Conservation (phyloP, 2,329 filamentous ascomycete species). For the Trichoderma sp. region DNA sequence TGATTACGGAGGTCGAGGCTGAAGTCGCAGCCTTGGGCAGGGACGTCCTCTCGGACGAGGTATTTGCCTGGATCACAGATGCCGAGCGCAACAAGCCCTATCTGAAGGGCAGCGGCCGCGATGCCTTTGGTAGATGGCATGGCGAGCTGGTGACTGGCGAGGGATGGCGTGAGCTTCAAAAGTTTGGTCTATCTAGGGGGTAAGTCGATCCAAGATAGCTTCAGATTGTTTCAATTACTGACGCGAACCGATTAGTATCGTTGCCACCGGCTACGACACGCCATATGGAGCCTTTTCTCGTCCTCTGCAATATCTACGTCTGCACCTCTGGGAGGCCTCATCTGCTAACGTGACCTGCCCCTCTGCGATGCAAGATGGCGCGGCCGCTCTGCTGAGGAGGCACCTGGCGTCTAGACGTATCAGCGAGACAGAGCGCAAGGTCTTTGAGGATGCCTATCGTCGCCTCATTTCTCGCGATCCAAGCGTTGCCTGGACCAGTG, state of each 20-base stretch:
- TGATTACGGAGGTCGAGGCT: slow-evolving; percentile 39
- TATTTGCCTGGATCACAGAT: slow-evolving; percentile 59
- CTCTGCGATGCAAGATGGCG: slow-evolving; percentile 64
- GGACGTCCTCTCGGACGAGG: slow-evolving; percentile 50
- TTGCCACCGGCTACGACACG: slow-evolving; percentile 58
- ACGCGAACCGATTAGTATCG: slow-evolving; percentile 37
- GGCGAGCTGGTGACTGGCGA: slow-evolving; percentile 61
- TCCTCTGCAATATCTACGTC: slow-evolving; percentile 55
- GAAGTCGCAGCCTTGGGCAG: slow-evolving; percentile 49
- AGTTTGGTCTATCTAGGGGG: slow-evolving; percentile 57
- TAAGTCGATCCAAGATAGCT: slow-evolving; percentile 19
- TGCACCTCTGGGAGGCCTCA: slow-evolving; percentile 58
- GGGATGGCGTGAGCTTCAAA: slow-evolving; percentile 63
- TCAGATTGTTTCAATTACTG: neutral
- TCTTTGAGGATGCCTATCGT: slow-evolving; percentile 51
- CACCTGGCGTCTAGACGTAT: slow-evolving; percentile 38
- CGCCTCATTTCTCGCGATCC: slow-evolving; percentile 53
- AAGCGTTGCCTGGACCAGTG: slow-evolving; percentile 61
- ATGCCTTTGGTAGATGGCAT: slow-evolving; percentile 59
- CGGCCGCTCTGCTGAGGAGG: slow-evolving; percentile 47
- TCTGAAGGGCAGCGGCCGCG: slow-evolving; percentile 52
- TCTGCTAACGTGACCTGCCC: slow-evolving; percentile 62
- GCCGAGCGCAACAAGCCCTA: slow-evolving; percentile 64
- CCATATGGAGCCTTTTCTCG: slow-evolving; percentile 50
- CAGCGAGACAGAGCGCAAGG: slow-evolving; percentile 33